Evolutionary conservation across 306 rosid species (phyloP), one percentile per base, ranked within the genome.

Genomic region (Sophora flavescens): DNA sequence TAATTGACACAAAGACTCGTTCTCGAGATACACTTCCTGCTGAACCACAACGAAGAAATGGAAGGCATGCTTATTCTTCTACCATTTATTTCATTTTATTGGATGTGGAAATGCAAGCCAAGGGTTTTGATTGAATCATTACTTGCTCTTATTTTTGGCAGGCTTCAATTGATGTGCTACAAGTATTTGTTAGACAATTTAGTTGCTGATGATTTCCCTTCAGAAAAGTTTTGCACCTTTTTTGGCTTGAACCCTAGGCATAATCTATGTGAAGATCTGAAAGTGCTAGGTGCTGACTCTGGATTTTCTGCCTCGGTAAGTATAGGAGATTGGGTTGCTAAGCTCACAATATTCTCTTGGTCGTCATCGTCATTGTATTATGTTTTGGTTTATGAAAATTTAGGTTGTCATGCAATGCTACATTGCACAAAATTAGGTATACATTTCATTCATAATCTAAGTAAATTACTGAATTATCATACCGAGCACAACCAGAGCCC

Each of bases 151-250:
- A 3, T 42, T 56, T 18, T 83, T 87, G 66, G 85, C 94, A 92
- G 97, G 93, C 87, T 92, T 86, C 96, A 94, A 71, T 62, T 92
- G 70, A 92, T 94, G 97, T 87, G 87, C 79, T 92, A 94, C 86
- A 92, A 94, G 86, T 76, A 84, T 69, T 61, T 94, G 80, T 92
- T 90, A 96, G 97, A 94, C 86, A 83, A 47, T 75, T 76, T 87
- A 77, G 89, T 85, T 52, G 70, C 84, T 65, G 79, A 54, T 60
- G 72, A 86, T 60, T 89, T 90, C 73, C 88, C 96, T 45, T 78
- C 87, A n/a, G 14, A 30, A 16, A 47, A 56, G 0, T 90, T 94
- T 71, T 91, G 69, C 66, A 79, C 88, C 38, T 84, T 50, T 52
- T 89, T 83, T 84, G 76, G 82, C 57, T 89, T 90, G 80, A 88